phyloP scores from a whole-genome alignment of 257 asterid genomes.

The Nicotiana tabacum region DNA sequence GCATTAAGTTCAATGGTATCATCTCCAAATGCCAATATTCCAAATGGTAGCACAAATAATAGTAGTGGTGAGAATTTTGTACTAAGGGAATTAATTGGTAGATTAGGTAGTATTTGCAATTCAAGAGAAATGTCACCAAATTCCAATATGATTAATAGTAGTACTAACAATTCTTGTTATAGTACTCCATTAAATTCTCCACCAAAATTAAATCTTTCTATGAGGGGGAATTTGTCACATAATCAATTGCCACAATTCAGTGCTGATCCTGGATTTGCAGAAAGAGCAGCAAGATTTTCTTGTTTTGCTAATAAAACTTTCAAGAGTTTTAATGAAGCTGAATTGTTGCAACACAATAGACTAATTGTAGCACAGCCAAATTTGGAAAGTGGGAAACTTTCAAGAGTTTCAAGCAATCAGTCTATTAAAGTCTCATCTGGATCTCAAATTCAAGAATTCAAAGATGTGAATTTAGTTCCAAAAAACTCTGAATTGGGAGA shows the following conservation, averaged over 20 bases:
- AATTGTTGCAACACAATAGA: constrained; percentile 13
- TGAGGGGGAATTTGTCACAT: constrained; percentile 31
- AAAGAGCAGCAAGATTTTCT: constrained; percentile 70
- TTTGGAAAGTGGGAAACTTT: constrained; percentile 39
- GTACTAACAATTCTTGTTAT: constrained; percentile 51
- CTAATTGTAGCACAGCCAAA: constrained; percentile 14
- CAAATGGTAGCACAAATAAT: background rate
- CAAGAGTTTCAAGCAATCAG: constrained; percentile 37
- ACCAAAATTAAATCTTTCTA: constrained; percentile 58
- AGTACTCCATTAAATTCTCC: constrained; percentile 72
- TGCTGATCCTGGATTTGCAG: constrained; percentile 61
- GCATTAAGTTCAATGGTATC: constrained; percentile 94
- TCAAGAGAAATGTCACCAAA: constrained; percentile 57
- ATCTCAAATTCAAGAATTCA: constrained; percentile 41
- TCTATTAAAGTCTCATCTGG: constrained; percentile 27
- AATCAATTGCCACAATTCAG: constrained; percentile 41
- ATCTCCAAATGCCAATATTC: constrained; percentile 44
- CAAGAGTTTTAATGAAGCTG: constrained; percentile 24
- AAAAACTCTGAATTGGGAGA: constrained; percentile 45
- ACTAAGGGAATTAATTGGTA: constrained; percentile 65
- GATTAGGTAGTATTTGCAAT: constrained; percentile 62
- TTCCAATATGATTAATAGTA: constrained; percentile 16
- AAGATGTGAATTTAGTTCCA: constrained; percentile 30
- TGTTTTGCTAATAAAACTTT: constrained; percentile 46
- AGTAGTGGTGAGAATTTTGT: constrained; percentile 36